A percentile compares a stretch with the other conserved stretches of the same genome.
Conservation (phyloP, 2,329 filamentous ascomycete genomes). For the Endoconidiophora laricicola region DNA sequence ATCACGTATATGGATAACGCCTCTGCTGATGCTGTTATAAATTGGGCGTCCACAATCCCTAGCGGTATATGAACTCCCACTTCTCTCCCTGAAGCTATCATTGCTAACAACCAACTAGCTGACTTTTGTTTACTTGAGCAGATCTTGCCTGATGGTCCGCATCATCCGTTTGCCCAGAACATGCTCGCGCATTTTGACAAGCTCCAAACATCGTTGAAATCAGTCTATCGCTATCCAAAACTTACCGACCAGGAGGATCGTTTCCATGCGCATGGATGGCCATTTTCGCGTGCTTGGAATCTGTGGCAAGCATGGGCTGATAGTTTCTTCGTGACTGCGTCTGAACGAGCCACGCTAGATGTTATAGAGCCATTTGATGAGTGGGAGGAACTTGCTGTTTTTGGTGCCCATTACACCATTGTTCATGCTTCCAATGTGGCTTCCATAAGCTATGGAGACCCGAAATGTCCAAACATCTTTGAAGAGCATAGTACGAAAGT, state of each 20-base stretch:
- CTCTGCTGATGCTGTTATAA: slow-evolving; percentile 56
- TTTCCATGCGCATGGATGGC: slow-evolving; percentile 56
- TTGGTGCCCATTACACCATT: slow-evolving; percentile 70
- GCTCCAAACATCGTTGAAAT: slow-evolving; percentile 60
- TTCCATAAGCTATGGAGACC: not conserved
- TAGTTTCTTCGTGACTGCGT: slow-evolving; percentile 42
- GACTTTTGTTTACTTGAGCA: slow-evolving; percentile 81
- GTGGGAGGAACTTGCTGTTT: slow-evolving; percentile 86
- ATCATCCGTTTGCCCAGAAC: slow-evolving; percentile 70
- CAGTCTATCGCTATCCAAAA: slow-evolving; percentile 52
- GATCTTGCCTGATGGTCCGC: slow-evolving; percentile 57
- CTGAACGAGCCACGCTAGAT: slow-evolving; percentile 47
- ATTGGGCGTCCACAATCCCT: slow-evolving; percentile 58
- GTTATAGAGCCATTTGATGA: slow-evolving; percentile 75
- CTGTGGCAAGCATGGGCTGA: slow-evolving; percentile 75
- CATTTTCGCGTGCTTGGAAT: slow-evolving; percentile 41
- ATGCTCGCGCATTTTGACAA: slow-evolving; percentile 78
- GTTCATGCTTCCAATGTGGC: slow-evolving; percentile 35
- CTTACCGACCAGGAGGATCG: slow-evolving; percentile 48
- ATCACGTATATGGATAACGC: slow-evolving; percentile 73
- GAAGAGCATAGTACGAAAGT: not conserved
- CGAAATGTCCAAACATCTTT: not conserved
- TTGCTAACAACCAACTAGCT: slow-evolving; percentile 29
- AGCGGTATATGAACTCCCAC: slow-evolving; percentile 34
- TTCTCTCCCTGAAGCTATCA: not conserved